Evolutionary conservation across 345 rosid species (phyloP).

Genomic region (Schrenkiella parvula): DNA sequence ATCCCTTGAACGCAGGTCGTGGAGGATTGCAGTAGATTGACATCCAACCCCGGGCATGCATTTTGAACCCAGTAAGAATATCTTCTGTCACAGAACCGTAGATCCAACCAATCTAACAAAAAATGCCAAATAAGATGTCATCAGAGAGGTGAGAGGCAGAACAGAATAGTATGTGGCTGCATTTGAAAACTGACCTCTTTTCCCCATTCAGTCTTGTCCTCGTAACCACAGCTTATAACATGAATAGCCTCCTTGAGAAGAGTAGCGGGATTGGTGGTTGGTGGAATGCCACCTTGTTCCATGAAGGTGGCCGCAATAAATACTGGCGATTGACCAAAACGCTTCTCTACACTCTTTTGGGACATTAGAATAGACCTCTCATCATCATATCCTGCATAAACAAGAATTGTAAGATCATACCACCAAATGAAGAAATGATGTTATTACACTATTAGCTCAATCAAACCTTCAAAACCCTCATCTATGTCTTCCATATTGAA

Average conservation of each 20-base stretch:
- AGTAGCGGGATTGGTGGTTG: constrained; percentile 90
- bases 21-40: constrained; percentile 98
- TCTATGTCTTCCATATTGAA: constrained; percentile 98
- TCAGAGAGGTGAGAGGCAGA: background rate
- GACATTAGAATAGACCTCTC: constrained; percentile 98
- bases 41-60: constrained; percentile 99
- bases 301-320: constrained; percentile 96
- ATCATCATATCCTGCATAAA: constrained; percentile 90
- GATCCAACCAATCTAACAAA: constrained; percentile 92
- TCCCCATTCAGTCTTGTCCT: constrained; percentile 99
- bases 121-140: constrained; percentile 7
- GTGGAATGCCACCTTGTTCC: constrained; percentile 99
- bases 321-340: constrained; percentile 98
- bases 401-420: background rate
- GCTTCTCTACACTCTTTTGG: constrained; percentile 95
- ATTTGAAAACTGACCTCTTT: constrained; percentile 64
- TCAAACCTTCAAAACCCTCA: constrained; percentile 95
- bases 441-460: constrained; percentile 12
- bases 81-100: constrained; percentile 99
- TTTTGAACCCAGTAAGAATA: constrained; percentile 98
- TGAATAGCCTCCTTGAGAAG: constrained; percentile 97
- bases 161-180: constrained; percentile 4
- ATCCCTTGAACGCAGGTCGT: constrained; percentile 98
- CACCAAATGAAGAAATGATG: background rate
- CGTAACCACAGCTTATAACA: constrained; percentile 98